Evolutionary conservation across 768 basidiomycete genomes (phyloP), one percentile per base, ranked within the genome.

Genomic region (Boletus subparvulus): DNA sequence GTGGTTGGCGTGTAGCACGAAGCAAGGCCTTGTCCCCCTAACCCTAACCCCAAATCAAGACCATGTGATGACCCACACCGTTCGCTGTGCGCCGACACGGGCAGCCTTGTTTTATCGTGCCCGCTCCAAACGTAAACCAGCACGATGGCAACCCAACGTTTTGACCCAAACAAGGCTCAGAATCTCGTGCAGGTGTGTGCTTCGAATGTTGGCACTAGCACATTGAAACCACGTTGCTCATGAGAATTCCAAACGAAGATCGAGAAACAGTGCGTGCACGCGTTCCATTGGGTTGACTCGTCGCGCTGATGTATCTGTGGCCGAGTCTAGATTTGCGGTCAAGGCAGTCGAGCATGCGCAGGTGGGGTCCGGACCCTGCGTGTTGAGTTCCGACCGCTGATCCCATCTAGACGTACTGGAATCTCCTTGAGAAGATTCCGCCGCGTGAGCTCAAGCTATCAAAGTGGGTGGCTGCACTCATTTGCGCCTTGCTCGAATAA

Each of bases 321-420:
- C 42, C 54, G 60, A 47, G 55, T 55, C 50, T 40, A 67, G 65
- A 67, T 72, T 72, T 48, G 71, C 71, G 26, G 96, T 99, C 54
- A 92, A 88, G 72, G 92, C 94, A 13, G 94, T 98, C 50, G 95
- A 99, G 70, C 94, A 98, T 62, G 92, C 95, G 44, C 92, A 96
- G 80, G 94, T 92, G 50, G n/a, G 52, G 45, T 40, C 37, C 36
- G 32, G 33, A 36, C 47, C 55, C 24, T 50, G 46, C 44, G 37
- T 43, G 58, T 26, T 37, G 24, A 55, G 54, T n/a, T 59, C 47
- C 47, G 51, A 50, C 48, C 51, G 40, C 42, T 52, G 52, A 67
- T 48, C 43, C 42, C 40, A 44, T 46, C 24, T 62, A 98, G 91
- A 94, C 94, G 9, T 98, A 98, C 75, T 96, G 94, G 89, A 94